A percentile compares a stretch with the other conserved stretches of the same genome.
Evolutionary conservation across 371 early-diverging fungal genomes (phyloP).

Genomic region (Mortierella sp.): DNA sequence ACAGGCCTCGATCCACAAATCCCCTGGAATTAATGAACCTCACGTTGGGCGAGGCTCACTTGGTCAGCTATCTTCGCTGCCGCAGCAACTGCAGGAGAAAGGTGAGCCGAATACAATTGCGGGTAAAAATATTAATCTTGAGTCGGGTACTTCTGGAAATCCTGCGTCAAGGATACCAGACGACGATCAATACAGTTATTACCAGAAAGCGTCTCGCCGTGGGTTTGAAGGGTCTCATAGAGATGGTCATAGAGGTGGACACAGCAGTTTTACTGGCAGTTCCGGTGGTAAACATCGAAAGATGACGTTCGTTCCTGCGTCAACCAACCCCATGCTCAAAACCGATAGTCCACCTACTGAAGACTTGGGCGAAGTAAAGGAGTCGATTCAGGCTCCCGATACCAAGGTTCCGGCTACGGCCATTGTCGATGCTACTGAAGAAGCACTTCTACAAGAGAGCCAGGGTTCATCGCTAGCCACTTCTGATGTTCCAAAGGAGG

Average conservation of each 20-base stretch:
- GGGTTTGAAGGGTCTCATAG: conserved; percentile 14
- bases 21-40: too few species aligned
- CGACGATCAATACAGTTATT: conserved; percentile 22
- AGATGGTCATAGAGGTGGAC: not conserved
- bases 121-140: too few species aligned
- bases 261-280: not conserved
- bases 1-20: too few species aligned
- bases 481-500: too few species aligned
- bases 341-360: not conserved
- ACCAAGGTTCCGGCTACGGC: too few species aligned
- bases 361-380: not conserved
- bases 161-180: not conserved
- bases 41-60: not conserved
- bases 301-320: conserved; percentile 36
- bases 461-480: too few species aligned
- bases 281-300: conserved; percentile 7
- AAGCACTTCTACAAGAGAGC: too few species aligned
- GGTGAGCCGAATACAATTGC: not conserved
- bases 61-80: too few species aligned
- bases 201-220: conserved; percentile 5
- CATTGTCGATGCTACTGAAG: too few species aligned
- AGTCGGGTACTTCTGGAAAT: not conserved
- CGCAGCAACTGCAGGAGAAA: not conserved
- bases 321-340: conserved; percentile 21
- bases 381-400: not conserved